These are phyloP conservation scores for Suaeda aralocaspica DNA, from an alignment of 148 eudicot genomes.

Conservation along the genomic window DNA sequence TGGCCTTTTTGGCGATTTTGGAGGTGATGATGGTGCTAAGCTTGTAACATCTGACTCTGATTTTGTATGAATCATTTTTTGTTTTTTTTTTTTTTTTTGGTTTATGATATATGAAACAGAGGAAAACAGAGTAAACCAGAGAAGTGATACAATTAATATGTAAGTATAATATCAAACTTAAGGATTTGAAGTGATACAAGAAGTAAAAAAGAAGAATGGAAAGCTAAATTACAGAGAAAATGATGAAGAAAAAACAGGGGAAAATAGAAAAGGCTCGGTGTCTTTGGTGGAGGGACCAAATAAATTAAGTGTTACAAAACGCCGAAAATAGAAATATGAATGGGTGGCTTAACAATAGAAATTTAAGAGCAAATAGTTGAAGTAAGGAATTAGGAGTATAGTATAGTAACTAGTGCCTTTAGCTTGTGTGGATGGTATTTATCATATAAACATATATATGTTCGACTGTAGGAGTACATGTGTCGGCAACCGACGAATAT, in stretches of 20 bases:
- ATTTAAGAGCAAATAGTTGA: background rate
- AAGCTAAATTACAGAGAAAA: background rate
- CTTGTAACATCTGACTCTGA: constrained; percentile 92
- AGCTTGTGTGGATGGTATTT: constrained; percentile 19
- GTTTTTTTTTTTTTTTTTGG: background rate
- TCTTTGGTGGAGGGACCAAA: constrained; percentile 13
- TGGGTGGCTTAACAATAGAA: background rate
- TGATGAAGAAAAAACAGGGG: background rate
- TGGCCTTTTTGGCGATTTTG: constrained; percentile 80
- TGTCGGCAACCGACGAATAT: constrained; percentile 41
- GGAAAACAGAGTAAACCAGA: too few species aligned
- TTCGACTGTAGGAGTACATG: background rate
- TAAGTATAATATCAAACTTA: too few species aligned
- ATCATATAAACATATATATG: too few species aligned
- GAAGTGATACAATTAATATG: too few species aligned
- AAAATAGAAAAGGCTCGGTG: constrained; percentile 14
- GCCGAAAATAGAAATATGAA: background rate
- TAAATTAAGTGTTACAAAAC: constrained; percentile 7
- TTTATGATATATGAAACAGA: too few species aligned
- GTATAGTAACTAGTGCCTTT: background rate
- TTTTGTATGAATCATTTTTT: constrained; percentile 62
- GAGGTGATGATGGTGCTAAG: constrained; percentile 85
- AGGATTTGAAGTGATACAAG: background rate
- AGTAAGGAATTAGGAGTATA: background rate
- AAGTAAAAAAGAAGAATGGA: background rate